phyloP scores from a whole-genome alignment of 2,329 filamentous ascomycete species.

The Diplodia seriata region DNA sequence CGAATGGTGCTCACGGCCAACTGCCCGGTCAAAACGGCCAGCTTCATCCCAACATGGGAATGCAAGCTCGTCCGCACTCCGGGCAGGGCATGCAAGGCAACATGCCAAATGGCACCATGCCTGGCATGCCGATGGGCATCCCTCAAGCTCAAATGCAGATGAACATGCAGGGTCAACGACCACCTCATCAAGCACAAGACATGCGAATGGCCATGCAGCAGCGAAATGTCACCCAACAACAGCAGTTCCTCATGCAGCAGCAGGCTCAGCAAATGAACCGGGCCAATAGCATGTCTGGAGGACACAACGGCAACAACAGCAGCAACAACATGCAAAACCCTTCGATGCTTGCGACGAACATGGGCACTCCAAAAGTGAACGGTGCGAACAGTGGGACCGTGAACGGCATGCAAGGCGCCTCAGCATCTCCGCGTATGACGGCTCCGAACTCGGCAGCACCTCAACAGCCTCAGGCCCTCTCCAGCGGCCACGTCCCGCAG shows the following conservation, averaged over 20 bases:
- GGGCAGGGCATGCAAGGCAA: conserved; percentile 56
- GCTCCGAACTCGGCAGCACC: neutral
- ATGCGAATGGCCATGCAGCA: conserved; percentile 47
- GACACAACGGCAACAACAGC: neutral
- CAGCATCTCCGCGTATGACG: conserved; percentile 27
- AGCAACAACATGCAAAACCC: conserved; percentile 25
- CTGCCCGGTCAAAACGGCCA: conserved; percentile 40
- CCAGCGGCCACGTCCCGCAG: conserved; percentile 30
- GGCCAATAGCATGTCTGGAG: conserved; percentile 22
- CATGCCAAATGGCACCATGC: conserved; percentile 57
- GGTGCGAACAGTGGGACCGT: conserved; percentile 13
- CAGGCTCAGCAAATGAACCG: conserved; percentile 31
- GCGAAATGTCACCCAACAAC: conserved; percentile 42
- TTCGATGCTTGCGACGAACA: conserved; percentile 18
- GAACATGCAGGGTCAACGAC: conserved; percentile 62
- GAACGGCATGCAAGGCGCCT: conserved; percentile 29
- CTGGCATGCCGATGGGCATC: conserved; percentile 62
- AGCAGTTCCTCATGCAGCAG: conserved; percentile 34
- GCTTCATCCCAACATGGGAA: conserved; percentile 39
- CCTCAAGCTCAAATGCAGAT: conserved; percentile 74
- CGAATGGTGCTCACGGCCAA: conserved; percentile 45
- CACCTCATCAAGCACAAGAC: conserved; percentile 50
- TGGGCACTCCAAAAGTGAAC: conserved; percentile 26
- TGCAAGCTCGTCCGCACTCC: conserved; percentile 46
- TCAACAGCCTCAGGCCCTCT: conserved; percentile 32